phyloP scores from a whole-genome alignment of 1,284 basidiomycete species.

The Trametes pubescens region DNA sequence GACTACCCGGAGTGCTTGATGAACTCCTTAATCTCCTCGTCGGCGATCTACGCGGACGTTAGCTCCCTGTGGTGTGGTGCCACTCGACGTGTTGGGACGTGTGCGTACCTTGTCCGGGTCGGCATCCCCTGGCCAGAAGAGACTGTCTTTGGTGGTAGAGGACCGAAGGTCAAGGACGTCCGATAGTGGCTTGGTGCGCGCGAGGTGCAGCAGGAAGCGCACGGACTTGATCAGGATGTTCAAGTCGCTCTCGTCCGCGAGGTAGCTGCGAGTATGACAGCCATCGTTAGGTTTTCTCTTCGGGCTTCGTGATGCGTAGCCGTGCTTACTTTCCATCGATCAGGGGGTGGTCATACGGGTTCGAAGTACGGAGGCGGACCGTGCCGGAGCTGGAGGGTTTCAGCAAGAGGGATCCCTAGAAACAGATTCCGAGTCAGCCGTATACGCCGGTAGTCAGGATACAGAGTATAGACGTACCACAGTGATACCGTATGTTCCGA shows the following conservation, averaged over 20 bases:
- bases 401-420: slow-evolving; percentile 40
- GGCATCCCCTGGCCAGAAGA: slow-evolving; percentile 40
- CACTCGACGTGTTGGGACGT: too few species aligned
- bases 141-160: slow-evolving; percentile 16
- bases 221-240: slow-evolving; percentile 42
- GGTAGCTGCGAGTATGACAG: slow-evolving; percentile 27
- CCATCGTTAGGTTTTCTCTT: not conserved
- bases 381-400: slow-evolving; percentile 44
- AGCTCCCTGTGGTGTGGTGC: too few species aligned
- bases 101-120: slow-evolving; percentile 36
- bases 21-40: slow-evolving; percentile 44
- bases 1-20: slow-evolving; percentile 43
- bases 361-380: slow-evolving; percentile 45
- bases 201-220: slow-evolving; percentile 37
- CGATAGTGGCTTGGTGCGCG: slow-evolving; percentile 39
- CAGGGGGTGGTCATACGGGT: slow-evolving; percentile 47
- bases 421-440: not conserved
- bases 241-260: slow-evolving; percentile 36
- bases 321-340: slow-evolving; percentile 50
- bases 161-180: slow-evolving; percentile 40
- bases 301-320: not conserved
- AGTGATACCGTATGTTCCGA: slow-evolving; percentile 39
- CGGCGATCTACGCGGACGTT: slow-evolving; percentile 35
- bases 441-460: not conserved
- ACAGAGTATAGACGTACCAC: slow-evolving; percentile 32